Evolutionary conservation across 352 stramenopile genomes (phyloP).

Genomic region (Pythium plurisporium): DNA sequence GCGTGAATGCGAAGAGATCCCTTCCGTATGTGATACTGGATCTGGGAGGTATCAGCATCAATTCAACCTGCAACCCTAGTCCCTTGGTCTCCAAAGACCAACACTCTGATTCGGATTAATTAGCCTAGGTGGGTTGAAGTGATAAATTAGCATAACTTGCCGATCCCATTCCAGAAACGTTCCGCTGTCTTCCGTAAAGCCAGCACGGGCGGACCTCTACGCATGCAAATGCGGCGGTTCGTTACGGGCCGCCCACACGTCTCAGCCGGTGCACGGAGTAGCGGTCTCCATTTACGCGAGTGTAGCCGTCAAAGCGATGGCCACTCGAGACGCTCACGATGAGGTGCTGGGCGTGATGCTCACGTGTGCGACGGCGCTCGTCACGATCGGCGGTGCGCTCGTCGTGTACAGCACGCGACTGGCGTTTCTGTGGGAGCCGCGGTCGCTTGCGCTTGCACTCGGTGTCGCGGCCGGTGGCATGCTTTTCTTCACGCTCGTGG

Average conservation of each 20-base stretch:
- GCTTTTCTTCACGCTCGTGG: slow-evolving; percentile 21
- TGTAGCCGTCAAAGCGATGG: no score
- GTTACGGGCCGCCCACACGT: no score
- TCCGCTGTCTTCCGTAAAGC: neutral
- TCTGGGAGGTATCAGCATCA: neutral
- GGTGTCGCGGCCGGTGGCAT: slow-evolving; percentile 20
- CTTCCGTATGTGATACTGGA: slow-evolving; percentile 6
- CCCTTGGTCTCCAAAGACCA: neutral
- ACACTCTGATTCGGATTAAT: neutral
- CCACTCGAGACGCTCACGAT: neutral
- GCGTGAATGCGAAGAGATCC: slow-evolving; percentile 8
- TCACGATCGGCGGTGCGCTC: slow-evolving; percentile 18
- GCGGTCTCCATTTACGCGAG: no score
- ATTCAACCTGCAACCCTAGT: slow-evolving; percentile 15
- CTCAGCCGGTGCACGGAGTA: no score
- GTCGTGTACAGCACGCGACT: slow-evolving; percentile 23
- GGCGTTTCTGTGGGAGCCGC: slow-evolving; percentile 21
- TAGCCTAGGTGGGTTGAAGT: neutral
- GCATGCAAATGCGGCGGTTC: no score
- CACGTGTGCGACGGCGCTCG: slow-evolving; percentile 14
- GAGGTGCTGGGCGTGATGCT: slow-evolving; percentile 20
- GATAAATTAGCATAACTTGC: no score
- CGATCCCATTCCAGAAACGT: no score
- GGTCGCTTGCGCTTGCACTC: slow-evolving; percentile 19
- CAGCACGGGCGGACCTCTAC: no score